Evolutionary conservation across 768 basidiomycete species (phyloP), one percentile per base, ranked within the genome.

Genomic region (Pholiota microspora): DNA sequence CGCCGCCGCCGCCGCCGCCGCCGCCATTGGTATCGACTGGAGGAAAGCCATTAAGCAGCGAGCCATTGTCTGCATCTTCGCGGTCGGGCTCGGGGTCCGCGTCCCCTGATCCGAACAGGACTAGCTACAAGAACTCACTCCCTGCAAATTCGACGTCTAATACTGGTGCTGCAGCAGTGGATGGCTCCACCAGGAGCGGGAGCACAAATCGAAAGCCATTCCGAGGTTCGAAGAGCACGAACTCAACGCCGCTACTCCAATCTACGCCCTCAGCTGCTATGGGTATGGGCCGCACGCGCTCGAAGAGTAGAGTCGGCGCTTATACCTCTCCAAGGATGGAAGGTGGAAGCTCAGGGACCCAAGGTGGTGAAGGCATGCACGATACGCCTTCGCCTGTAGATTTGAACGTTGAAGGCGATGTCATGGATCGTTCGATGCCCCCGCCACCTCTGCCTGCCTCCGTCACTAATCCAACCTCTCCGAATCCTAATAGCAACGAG

Each of bases 371-470:
- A 42, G 69, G 61, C 2, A 65, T 68, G 9, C 74, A 69, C 7
- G 87, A 89, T 62, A 84, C 88, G 0, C 92, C 94, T 0, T 92
- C 89, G 4, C 93, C 94, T 2, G 92, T 96, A 1, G 94, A 96
- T 55, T 49, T 65, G 51, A 62, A 61, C 70, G 69, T 90, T 16
- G 63, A 56, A 7, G 49, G 12, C 31, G 56, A 51, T 42, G 45
- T 46, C 21, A 45, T 59, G 8, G 56, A 59, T 44, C 49, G 57
- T 25, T 79, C 84, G 8, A 94, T 95, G 92, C 92, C 92, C 1
- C 93, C 94, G 0, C 91, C 92, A 7, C 89, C 89, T 7, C 69
- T 78, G 5, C 75, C 77, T 0, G 44, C 62, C 2, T 42, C 40
- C 2, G 21, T 16, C 36, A 9, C 34, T 2, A 53, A 47, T 32